A percentile compares a stretch with the other conserved stretches of the same genome.
phyloP scores from a whole-genome alignment of 805 yeast genomes.

The Cyberlindnera xylosilytica region DNA sequence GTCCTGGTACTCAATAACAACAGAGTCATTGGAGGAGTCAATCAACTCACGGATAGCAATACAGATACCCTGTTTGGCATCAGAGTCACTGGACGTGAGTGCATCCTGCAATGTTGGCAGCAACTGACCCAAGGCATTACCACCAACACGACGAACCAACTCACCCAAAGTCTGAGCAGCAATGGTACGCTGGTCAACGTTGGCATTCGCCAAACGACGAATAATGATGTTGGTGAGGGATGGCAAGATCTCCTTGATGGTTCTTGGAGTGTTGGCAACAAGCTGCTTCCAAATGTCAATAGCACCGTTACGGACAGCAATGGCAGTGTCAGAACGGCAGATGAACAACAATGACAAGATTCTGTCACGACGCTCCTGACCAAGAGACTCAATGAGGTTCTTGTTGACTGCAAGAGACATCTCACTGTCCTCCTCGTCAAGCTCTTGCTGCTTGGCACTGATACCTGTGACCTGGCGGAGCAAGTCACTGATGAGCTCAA shows the following conservation, averaged over 20 bases:
- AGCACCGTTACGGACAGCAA: slow-evolving; percentile 83
- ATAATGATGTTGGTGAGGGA: slow-evolving; percentile 77
- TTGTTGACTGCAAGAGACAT: slow-evolving; percentile 51
- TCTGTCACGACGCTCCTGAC: slow-evolving; percentile 84
- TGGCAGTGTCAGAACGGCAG: slow-evolving; percentile 89
- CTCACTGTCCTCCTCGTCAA: slow-evolving; percentile 51
- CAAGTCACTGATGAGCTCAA: slow-evolving; percentile 92
- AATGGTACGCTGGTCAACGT: slow-evolving; percentile 73
- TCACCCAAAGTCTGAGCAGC: slow-evolving; percentile 96
- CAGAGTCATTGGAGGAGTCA: slow-evolving; percentile 62
- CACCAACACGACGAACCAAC: slow-evolving; percentile 89
- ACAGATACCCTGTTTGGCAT: slow-evolving; percentile 94
- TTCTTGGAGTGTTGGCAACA: slow-evolving; percentile 93
- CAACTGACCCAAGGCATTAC: slow-evolving; percentile 76
- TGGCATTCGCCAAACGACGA: slow-evolving; percentile 77
- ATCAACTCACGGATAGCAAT: slow-evolving; percentile 86
- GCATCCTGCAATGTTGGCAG: slow-evolving; percentile 80
- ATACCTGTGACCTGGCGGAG: slow-evolving; percentile 93
- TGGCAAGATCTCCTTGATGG: slow-evolving; percentile 89
- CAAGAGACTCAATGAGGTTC: slow-evolving; percentile 73
- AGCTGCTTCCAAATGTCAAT: slow-evolving; percentile 95
- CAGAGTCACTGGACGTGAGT: slow-evolving; percentile 59
- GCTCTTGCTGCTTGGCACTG: slow-evolving; percentile 69
- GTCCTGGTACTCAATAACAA: slow-evolving; percentile 61
- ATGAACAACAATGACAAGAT: slow-evolving; percentile 83